These are phyloP conservation scores for Tulasnella sp. DNA, from an alignment of 768 basidiomycete genomes.

Conservation along the genomic window DNA sequence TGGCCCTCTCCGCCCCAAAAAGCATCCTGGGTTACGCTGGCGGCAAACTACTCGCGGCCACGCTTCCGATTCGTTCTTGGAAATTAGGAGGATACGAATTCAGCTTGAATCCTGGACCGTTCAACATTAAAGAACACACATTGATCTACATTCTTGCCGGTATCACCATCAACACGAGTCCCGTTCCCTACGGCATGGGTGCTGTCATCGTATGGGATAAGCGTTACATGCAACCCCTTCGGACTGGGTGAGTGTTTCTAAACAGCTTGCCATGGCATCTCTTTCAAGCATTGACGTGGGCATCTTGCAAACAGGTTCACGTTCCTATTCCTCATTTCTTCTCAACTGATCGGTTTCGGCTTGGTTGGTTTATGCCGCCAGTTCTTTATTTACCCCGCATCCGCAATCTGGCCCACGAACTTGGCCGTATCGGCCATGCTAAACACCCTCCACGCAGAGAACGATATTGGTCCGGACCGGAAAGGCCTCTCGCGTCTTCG, in stretches of 20 bases:
- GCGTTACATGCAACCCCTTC: constrained; percentile 64
- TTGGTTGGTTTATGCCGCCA: constrained; percentile 85
- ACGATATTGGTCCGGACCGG: constrained; percentile 52
- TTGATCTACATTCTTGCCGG: constrained; percentile 94
- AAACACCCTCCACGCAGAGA: constrained; percentile 93
- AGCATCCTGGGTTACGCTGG: constrained; percentile 64
- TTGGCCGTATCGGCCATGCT: constrained; percentile 86
- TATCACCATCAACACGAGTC: constrained; percentile 36
- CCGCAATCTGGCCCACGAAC: constrained; percentile 98
- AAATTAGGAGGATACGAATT: constrained; percentile 55
- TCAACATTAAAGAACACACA: constrained; percentile 96
- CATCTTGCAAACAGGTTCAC: constrained; percentile 49
- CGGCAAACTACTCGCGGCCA: constrained; percentile 81
- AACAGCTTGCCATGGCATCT: neutral
- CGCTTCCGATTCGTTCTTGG: constrained; percentile 68
- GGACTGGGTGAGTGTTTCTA: constrained; percentile 51
- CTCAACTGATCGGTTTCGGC: constrained; percentile 90
- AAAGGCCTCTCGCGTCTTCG: constrained; percentile 65
- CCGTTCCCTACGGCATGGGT: constrained; percentile 63
- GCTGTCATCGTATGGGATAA: constrained; percentile 79
- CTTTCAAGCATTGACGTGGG: neutral
- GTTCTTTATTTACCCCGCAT: constrained; percentile 94
- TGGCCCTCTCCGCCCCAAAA: neutral
- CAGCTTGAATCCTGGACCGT: constrained; percentile 88
- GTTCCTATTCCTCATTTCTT: constrained; percentile 73